Evolutionary conservation across 495 filamentous ascomycete species (phyloP), one percentile per base, ranked within the genome.

Genomic region (Schizothecium vesticola): DNA sequence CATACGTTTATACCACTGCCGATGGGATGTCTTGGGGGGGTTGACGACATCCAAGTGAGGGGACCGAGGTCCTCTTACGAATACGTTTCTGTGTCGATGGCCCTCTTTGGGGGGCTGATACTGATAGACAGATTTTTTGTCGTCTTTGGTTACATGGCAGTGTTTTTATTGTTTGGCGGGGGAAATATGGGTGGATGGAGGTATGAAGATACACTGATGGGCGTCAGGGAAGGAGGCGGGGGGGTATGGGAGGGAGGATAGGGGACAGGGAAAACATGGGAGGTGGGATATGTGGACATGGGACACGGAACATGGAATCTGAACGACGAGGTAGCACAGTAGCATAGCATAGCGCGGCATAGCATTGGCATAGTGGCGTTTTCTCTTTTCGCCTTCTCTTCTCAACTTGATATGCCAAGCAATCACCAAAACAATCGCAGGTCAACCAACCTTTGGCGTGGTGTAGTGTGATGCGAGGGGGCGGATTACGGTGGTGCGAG

Each of bases 1-100:
- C 62, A 64, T 70, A 70, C 60, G 69, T 70, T 70, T 64, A 57
- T 56, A 24, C 33, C 13, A 51, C 57, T 28, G 25, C 58, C 11
- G 23, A 51, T 25, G 28, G 11, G 22, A 67, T 59, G 36, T 43
- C 23, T 26, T 21, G 22, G 31, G 22, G 51, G 36, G 22, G 29
- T 19, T 51, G 43, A 63, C 22, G n/a, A 25, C 29, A 51, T 51
- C 43, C 19, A 2, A 9, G 43, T 51, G 7, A 7, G 43, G 6
- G 43, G 43, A n/a, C 6, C 43, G 43, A 51, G 16, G 43, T 51
- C 43, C 7, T n/a, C 43, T 51, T 51, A 6, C 43, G 43, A 51
- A 13, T 25, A 28, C 22, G 58, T 59, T 59, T 59, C 58, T 59
- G 4, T 28, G 56, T 12, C 19, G 6, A 51, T n/a, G 19, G 16